phyloP scores from a whole-genome alignment of 768 basidiomycete species.

The Bullera alba region DNA sequence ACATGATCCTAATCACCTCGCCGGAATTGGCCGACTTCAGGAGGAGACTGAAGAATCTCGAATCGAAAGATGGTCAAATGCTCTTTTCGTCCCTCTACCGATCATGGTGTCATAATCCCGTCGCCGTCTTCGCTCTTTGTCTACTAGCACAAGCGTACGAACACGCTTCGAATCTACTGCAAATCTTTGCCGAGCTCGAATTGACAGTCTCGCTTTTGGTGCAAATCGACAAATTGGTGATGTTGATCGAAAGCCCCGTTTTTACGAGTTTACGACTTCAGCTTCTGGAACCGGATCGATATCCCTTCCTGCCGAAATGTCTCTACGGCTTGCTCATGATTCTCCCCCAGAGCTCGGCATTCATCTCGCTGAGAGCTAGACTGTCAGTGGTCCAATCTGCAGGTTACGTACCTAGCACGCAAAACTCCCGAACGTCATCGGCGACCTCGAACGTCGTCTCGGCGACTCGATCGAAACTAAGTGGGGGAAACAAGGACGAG shows the following conservation, averaged over 20 bases:
- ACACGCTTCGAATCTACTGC: slow-evolving; percentile 90
- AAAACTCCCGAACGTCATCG: slow-evolving; percentile 49
- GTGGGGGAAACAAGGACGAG: slow-evolving; percentile 69
- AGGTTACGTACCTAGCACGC: slow-evolving; percentile 79
- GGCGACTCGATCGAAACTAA: slow-evolving; percentile 65
- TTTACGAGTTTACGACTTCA: slow-evolving; percentile 95
- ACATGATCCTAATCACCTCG: slow-evolving; percentile 91
- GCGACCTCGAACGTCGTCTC: not conserved
- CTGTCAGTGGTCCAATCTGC: slow-evolving; percentile 91
- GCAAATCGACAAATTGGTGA: slow-evolving; percentile 95
- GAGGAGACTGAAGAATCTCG: slow-evolving; percentile 81
- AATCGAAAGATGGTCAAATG: slow-evolving; percentile 94
- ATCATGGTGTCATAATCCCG: slow-evolving; percentile 98
- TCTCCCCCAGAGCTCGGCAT: slow-evolving; percentile 91
- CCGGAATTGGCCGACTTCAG: slow-evolving; percentile 94
- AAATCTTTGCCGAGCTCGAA: slow-evolving; percentile 95
- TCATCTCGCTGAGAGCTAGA: slow-evolving; percentile 86
- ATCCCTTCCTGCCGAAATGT: slow-evolving; percentile 94
- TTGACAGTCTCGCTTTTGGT: slow-evolving; percentile 91
- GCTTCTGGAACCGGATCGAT: slow-evolving; percentile 90
- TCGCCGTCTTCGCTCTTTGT: slow-evolving; percentile 92
- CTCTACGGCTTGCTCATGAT: slow-evolving; percentile 95
- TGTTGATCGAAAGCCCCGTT: slow-evolving; percentile 94
- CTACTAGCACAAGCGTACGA: slow-evolving; percentile 97
- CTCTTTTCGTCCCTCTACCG: slow-evolving; percentile 88